phyloP scores from a whole-genome alignment of 108 stramenopile species.

The Chaetoceros muelleri region DNA sequence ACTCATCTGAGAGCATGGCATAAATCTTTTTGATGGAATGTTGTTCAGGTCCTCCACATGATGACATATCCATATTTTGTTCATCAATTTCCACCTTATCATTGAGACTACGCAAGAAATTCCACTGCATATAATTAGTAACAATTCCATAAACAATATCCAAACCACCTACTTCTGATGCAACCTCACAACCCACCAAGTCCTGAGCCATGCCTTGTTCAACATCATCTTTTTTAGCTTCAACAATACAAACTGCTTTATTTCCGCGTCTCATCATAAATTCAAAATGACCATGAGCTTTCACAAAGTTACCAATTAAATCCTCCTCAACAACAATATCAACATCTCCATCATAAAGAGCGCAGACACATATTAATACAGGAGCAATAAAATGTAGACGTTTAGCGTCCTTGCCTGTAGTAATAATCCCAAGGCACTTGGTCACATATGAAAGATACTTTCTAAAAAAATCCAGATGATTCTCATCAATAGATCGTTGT shows the following conservation, averaged over 20 bases:
- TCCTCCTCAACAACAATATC: no score
- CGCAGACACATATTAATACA: conserved; percentile 12
- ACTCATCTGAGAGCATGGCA: no score
- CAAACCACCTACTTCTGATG: conserved; percentile 11
- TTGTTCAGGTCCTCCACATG: no score
- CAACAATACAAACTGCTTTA: conserved; percentile 11
- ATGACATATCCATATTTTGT: no score
- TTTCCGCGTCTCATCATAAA: conserved; percentile 12
- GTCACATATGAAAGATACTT: no score
- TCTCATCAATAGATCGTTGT: no score
- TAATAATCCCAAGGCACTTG: conserved; percentile 13
- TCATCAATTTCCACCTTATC: conserved; percentile 15
- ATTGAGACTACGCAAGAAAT: conserved; percentile 13
- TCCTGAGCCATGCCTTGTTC: conserved; percentile 17
- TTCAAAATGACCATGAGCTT: conserved; percentile 16
- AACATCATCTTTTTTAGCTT: conserved; percentile 15
- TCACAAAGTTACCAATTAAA: conserved; percentile 15
- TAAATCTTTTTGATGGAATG: no score
- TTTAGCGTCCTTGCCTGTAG: no score
- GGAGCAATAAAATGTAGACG: no score
- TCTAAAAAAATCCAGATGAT: no score
- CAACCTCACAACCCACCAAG: conserved; percentile 16
- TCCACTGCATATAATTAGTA: no score
- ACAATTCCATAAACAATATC: conserved; percentile 16
- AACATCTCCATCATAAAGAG: conserved; percentile 13